These are phyloP conservation scores for Ilyonectria destructans DNA, from an alignment of 2,329 filamentous ascomycete genomes.

Conservation along the genomic window DNA sequence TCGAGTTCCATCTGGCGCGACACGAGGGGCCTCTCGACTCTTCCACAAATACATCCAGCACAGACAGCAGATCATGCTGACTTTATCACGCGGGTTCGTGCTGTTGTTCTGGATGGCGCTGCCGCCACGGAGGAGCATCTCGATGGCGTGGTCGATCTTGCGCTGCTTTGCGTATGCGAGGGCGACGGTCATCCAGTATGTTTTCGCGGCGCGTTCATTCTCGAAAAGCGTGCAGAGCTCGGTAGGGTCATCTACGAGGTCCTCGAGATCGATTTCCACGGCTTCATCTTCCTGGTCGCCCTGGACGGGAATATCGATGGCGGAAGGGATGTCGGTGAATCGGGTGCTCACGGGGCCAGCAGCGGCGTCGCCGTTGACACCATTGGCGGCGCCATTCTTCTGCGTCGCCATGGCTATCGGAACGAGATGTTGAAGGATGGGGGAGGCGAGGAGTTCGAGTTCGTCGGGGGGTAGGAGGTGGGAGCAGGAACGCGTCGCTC, in stretches of 20 bases:
- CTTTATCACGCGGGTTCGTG: constrained; percentile 84
- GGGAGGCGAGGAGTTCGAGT: constrained; percentile 24
- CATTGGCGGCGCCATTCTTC: constrained; percentile 63
- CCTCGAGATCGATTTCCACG: constrained; percentile 94
- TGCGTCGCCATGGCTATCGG: constrained; percentile 57
- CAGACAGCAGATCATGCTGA: constrained; percentile 86
- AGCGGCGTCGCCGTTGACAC: constrained; percentile 58
- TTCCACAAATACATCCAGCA: constrained; percentile 95
- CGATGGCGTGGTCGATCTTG: constrained; percentile 88
- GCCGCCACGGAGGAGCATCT: constrained; percentile 82
- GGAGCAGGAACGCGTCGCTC: constrained; percentile 51
- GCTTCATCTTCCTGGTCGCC: constrained; percentile 78
- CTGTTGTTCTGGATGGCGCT: constrained; percentile 79
- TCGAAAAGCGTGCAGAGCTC: constrained; percentile 96
- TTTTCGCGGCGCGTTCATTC: constrained; percentile 91
- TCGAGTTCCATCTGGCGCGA: constrained; percentile 74
- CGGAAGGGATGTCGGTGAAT: constrained; percentile 76
- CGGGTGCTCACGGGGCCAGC: constrained; percentile 66
- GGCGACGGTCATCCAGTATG: constrained; percentile 98
- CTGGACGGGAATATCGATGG: constrained; percentile 78
- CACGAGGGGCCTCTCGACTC: constrained; percentile 82
- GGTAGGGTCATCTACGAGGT: constrained; percentile 92
- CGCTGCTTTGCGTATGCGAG: constrained; percentile 96
- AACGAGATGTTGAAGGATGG: constrained; percentile 17
- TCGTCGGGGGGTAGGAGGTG: constrained; percentile 35